Conservation (phyloP, 2,329 filamentous ascomycete species). For the Diaporthe nobilis region DNA sequence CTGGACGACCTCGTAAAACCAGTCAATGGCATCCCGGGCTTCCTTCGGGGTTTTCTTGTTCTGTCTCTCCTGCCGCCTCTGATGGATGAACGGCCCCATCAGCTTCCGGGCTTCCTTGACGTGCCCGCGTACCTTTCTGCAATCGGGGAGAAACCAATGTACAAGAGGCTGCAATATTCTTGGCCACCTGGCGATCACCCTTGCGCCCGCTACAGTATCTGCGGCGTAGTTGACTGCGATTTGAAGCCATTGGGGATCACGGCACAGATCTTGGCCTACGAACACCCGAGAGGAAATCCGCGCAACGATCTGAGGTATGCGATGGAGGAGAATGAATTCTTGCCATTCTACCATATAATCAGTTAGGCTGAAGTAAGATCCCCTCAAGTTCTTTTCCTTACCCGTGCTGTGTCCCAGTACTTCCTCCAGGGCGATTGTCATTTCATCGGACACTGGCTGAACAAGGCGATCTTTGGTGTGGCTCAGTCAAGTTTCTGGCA, state of each 20-base stretch:
- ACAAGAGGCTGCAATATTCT: background rate
- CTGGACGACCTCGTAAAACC: background rate
- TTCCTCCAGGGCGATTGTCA: background rate
- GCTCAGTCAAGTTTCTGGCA: background rate
- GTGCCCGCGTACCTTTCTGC: background rate
- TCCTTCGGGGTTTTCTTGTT: background rate
- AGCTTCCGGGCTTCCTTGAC: background rate
- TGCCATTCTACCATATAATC: background rate
- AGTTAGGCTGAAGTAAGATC: background rate
- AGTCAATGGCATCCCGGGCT: background rate
- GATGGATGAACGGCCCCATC: background rate
- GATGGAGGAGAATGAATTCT: background rate
- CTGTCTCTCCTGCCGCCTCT: background rate
- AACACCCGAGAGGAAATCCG: background rate
- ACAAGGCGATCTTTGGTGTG: background rate
- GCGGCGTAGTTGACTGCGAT: background rate
- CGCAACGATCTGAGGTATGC: background rate
- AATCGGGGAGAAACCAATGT: background rate
- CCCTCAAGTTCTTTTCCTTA: background rate
- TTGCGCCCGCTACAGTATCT: background rate
- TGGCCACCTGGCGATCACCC: background rate
- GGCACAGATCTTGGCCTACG: background rate
- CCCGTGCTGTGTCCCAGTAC: background rate
- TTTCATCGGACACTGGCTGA: background rate
- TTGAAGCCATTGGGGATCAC: background rate